phyloP scores from a whole-genome alignment of 768 basidiomycete species.

The Crassisporium funariophilum region DNA sequence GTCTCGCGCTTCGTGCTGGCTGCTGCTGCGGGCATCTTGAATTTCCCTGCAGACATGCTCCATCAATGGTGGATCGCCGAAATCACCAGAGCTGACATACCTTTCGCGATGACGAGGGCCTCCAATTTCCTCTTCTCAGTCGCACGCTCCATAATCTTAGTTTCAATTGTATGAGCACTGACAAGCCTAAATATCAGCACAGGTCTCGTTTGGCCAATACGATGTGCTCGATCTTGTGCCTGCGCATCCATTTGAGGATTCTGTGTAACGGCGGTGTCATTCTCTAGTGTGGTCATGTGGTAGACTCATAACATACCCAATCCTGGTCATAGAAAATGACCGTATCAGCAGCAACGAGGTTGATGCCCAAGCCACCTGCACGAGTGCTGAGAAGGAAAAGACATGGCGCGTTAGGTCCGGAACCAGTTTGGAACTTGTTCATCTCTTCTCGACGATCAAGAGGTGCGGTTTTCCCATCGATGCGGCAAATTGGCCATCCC shows the following conservation, averaged over 20 bases:
- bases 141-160: constrained; percentile 87
- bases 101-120: constrained; percentile 93
- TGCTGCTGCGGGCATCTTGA: constrained; percentile 70
- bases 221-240: constrained; percentile 93
- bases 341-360: constrained; percentile 81
- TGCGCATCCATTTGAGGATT: constrained; percentile 97
- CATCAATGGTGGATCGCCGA: neutral
- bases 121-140: constrained; percentile 88
- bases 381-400: constrained; percentile 83
- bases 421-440: constrained; percentile 76
- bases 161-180: constrained; percentile 88
- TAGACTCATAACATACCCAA: constrained; percentile 57
- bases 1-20: constrained; percentile 56
- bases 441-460: constrained; percentile 83
- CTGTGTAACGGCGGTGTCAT: constrained; percentile 36
- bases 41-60: constrained; percentile 61
- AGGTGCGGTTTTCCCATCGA: constrained; percentile 88
- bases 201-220: constrained; percentile 92
- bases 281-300: neutral
- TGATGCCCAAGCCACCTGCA: constrained; percentile 80
- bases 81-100: constrained; percentile 32
- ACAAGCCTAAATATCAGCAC: constrained; percentile 90
- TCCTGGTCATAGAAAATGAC: constrained; percentile 95
- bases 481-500: constrained; percentile 82
- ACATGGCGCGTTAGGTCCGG: constrained; percentile 65